Evolutionary conservation across 371 early-diverging fungal genomes (phyloP).

Genomic region (Entomophthora muscae): DNA sequence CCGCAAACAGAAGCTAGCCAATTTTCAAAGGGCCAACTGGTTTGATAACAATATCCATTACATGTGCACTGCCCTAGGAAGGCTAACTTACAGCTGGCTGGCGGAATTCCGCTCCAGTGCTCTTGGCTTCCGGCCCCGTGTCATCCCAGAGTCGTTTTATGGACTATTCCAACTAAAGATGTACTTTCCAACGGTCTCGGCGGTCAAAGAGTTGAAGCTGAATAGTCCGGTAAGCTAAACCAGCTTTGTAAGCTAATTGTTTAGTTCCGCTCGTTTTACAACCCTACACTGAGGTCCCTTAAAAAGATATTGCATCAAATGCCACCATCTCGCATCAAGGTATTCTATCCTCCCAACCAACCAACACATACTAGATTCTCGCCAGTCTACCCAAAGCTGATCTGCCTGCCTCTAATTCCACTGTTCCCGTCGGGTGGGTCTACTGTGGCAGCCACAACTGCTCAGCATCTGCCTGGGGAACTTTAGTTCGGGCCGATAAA

Average conservation of each 20-base stretch:
- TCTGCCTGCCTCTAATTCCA: too few relatives aligned
- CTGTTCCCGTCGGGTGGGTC: constrained; percentile 4
- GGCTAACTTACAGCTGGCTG: background rate
- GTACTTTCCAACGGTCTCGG: constrained; percentile 1
- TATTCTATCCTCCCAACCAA: too few relatives aligned
- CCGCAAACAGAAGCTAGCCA: background rate
- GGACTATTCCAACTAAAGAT: background rate
- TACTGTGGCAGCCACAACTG: constrained; percentile 6
- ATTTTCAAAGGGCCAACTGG: background rate
- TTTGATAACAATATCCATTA: background rate
- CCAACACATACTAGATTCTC: background rate
- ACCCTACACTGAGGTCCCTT: background rate
- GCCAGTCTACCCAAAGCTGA: background rate
- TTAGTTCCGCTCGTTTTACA: background rate
- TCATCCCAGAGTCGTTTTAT: background rate
- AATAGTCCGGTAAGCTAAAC: background rate
- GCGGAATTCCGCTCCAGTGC: background rate
- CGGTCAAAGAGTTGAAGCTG: background rate
- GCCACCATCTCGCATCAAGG: constrained; percentile 1
- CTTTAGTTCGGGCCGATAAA: background rate
- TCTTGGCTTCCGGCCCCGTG: background rate
- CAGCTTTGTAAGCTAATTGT: background rate
- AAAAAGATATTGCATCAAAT: background rate
- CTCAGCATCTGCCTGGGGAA: constrained; percentile 7
- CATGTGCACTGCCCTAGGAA: constrained; percentile 7